Conservation (phyloP, 148 eudicot species). For the Spergularia bocconei region DNA sequence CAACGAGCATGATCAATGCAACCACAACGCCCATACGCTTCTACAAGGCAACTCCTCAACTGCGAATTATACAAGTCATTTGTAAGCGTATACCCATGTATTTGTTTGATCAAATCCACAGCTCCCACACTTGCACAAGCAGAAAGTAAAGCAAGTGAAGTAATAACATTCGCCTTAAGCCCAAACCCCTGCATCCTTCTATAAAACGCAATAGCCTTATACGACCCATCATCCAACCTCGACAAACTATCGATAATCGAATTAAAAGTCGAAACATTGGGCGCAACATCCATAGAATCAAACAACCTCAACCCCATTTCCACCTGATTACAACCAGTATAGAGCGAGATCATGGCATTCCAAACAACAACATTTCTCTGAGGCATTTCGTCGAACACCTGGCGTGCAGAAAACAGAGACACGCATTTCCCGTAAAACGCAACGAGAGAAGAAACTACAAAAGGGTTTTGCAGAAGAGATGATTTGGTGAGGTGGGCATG, state of each 20-base stretch:
- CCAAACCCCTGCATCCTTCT: slow-evolving; percentile 37
- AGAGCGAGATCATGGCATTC: slow-evolving; percentile 52
- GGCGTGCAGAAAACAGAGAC: slow-evolving; percentile 33
- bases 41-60: slow-evolving; percentile 50
- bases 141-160: slow-evolving; percentile 47
- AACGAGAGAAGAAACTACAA: slow-evolving; percentile 42
- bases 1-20: slow-evolving; percentile 33
- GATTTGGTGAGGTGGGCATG: slow-evolving; percentile 44
- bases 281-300: slow-evolving; percentile 41
- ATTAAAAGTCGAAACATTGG: slow-evolving; percentile 44
- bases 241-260: slow-evolving; percentile 41
- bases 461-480: slow-evolving; percentile 40
- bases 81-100: slow-evolving; percentile 41
- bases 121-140: slow-evolving; percentile 36
- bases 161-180: slow-evolving; percentile 40
- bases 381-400: slow-evolving; percentile 46
- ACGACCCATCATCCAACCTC: slow-evolving; percentile 28
- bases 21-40: slow-evolving; percentile 55
- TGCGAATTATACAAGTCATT: slow-evolving; percentile 39
- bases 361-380: slow-evolving; percentile 42
- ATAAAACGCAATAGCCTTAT: slow-evolving; percentile 39
- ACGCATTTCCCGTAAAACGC: slow-evolving; percentile 49
- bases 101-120: slow-evolving; percentile 37
- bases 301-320: slow-evolving; percentile 38
- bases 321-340: slow-evolving; percentile 31